Percentiles rank a stretch among this genome's conserved stretches.
Conservation (phyloP, 768 basidiomycete genomes). For the Boletus insuetus region DNA sequence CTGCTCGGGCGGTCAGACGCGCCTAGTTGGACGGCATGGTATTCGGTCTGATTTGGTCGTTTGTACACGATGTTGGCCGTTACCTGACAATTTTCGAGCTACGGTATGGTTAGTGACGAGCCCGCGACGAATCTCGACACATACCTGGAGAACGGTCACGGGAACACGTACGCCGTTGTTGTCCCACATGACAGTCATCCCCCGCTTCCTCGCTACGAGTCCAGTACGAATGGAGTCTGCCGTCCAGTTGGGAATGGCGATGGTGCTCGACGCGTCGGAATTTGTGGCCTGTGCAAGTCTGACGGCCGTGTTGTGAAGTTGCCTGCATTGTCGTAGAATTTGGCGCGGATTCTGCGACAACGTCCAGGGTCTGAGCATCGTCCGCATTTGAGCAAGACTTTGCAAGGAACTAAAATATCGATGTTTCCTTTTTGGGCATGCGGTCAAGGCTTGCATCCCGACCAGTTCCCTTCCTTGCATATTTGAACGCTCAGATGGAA, state of each 20-base stretch:
- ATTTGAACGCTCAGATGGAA: constrained; percentile 51
- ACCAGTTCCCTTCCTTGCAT: no score
- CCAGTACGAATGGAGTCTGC: constrained; percentile 86
- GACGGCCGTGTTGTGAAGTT: constrained; percentile 43
- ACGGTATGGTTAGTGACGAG: constrained; percentile 11
- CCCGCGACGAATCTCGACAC: constrained; percentile 17
- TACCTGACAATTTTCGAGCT: constrained; percentile 90
- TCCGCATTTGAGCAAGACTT: constrained; percentile 17
- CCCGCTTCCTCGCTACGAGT: constrained; percentile 90
- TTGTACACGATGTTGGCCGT: constrained; percentile 72
- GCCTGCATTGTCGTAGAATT: constrained; percentile 35
- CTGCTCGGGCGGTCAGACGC: constrained; percentile 73
- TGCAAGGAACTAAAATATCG: not conserved
- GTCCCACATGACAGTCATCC: constrained; percentile 94
- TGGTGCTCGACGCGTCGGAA: constrained; percentile 17
- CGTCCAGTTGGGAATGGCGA: constrained; percentile 64
- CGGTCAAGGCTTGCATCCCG: constrained; percentile 12
- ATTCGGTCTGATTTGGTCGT: constrained; percentile 64
- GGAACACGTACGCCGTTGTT: constrained; percentile 84
- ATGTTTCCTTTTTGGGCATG: constrained; percentile 19
- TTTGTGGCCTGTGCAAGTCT: constrained; percentile 28
- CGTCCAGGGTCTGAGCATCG: constrained; percentile 55
- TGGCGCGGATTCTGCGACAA: constrained; percentile 38
- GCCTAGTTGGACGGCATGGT: constrained; percentile 93
- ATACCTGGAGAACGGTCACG: constrained; percentile 91